Conservation (phyloP, 1,284 basidiomycete genomes). For the Ustilago cynodontis region DNA sequence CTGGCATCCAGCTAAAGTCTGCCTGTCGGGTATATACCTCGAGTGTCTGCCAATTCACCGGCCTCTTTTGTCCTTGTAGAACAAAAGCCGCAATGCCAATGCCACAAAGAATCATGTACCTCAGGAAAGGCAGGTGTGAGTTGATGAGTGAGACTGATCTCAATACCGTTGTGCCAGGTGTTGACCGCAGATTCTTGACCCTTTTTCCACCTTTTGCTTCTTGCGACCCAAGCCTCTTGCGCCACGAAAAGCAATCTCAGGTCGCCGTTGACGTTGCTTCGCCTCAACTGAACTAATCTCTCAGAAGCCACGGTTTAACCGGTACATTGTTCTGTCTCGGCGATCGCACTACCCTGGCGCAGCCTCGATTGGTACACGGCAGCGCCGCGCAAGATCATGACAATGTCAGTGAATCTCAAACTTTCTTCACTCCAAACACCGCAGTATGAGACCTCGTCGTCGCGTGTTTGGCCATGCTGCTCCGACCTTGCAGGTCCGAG, state of each 20-base stretch:
- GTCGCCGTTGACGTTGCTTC: neutral
- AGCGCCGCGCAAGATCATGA: too few species aligned
- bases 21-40: neutral
- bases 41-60: neutral
- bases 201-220: neutral
- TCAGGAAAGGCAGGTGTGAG: neutral
- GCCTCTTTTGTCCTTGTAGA: neutral
- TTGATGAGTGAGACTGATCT: neutral
- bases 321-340: too few species aligned
- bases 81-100: neutral
- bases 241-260: neutral
- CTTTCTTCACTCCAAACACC: too few species aligned
- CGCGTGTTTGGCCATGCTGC: neutral
- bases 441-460: neutral
- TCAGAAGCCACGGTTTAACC: neutral
- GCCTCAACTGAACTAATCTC: neutral
- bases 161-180: neutral
- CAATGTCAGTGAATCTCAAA: too few species aligned
- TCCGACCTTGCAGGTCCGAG: neutral
- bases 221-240: neutral
- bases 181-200: neutral
- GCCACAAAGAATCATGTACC: neutral
- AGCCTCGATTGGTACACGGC: too few species aligned
- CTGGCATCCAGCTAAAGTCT: neutral
- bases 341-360: too few species aligned